Percentiles rank a stretch among this genome's conserved stretches.
Conservation (phyloP, 2,329 filamentous ascomycete genomes). For the Aureobasidium zeae region DNA sequence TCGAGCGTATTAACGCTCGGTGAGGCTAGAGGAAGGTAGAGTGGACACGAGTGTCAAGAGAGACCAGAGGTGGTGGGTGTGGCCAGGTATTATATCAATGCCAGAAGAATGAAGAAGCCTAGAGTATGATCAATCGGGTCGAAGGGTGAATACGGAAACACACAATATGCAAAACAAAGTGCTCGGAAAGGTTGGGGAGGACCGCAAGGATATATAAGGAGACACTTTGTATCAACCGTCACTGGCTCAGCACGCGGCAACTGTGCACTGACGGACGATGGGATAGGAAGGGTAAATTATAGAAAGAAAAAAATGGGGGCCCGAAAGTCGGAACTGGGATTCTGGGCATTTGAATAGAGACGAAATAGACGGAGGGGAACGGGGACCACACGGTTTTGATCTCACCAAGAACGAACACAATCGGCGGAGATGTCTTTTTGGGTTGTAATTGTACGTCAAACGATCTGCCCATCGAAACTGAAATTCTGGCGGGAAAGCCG, state of each 20-base stretch:
- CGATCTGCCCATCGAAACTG: slow-evolving; percentile 18
- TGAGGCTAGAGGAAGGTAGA: slow-evolving; percentile 9
- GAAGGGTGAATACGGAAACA: neutral
- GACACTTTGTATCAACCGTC: slow-evolving; percentile 7
- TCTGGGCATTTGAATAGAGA: slow-evolving; percentile 12
- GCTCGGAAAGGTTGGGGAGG: slow-evolving; percentile 12
- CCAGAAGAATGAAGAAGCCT: too few species aligned
- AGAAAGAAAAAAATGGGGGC: slow-evolving; percentile 11
- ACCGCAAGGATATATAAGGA: slow-evolving; percentile 15
- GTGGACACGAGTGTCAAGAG: too few species aligned
- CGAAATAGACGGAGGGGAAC: slow-evolving; percentile 17
- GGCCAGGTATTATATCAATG: too few species aligned
- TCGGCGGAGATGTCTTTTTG: too few species aligned
- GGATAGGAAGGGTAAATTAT: too few species aligned
- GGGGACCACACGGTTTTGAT: slow-evolving; percentile 16
- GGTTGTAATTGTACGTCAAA: slow-evolving; percentile 19
- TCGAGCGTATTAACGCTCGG: slow-evolving; percentile 24
- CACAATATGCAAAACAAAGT: slow-evolving; percentile 11
- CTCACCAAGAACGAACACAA: neutral
- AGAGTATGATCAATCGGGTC: neutral
- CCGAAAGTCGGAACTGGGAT: slow-evolving; percentile 12
- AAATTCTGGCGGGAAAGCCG: slow-evolving; percentile 2
- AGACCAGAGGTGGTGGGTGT: neutral
- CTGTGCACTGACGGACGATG: slow-evolving; percentile 16
- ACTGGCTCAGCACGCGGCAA: slow-evolving; percentile 16